Evolutionary conservation across 345 rosid species (phyloP).

Genomic region (Gossypium arboreum): DNA sequence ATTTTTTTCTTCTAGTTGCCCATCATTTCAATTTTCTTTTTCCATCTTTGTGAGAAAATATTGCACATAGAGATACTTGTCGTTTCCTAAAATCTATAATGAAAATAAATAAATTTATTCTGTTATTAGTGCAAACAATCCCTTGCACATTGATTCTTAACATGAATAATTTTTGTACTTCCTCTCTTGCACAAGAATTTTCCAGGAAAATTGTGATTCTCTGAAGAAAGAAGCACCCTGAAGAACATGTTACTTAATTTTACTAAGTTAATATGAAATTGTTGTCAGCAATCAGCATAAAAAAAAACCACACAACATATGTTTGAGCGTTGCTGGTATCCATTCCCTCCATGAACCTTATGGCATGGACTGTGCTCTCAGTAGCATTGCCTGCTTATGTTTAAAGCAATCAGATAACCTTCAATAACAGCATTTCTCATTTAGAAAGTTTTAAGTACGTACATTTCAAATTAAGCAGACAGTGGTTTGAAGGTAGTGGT

Average conservation of each 20-base stretch:
- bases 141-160: background rate
- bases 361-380: no score
- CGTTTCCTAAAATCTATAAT: background rate
- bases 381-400: no score
- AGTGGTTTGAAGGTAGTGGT: no score
- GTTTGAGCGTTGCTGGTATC: no score
- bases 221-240: background rate
- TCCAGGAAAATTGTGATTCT: background rate
- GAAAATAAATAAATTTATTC: background rate
- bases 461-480: no score
- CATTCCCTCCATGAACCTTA: no score
- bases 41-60: background rate
- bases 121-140: background rate
- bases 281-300: background rate
- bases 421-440: no score
- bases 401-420: no score
- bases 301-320: no score
- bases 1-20: background rate
- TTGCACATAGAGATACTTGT: slow-evolving; percentile 12
- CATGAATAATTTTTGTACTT: no score
- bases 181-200: background rate
- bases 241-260: background rate
- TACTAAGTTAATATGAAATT: background rate
- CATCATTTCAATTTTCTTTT: background rate
- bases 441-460: no score